Base-by-base conservation (phyloP, 257 asterid genomes). In the Ophiorrhiza pumila region DNA sequence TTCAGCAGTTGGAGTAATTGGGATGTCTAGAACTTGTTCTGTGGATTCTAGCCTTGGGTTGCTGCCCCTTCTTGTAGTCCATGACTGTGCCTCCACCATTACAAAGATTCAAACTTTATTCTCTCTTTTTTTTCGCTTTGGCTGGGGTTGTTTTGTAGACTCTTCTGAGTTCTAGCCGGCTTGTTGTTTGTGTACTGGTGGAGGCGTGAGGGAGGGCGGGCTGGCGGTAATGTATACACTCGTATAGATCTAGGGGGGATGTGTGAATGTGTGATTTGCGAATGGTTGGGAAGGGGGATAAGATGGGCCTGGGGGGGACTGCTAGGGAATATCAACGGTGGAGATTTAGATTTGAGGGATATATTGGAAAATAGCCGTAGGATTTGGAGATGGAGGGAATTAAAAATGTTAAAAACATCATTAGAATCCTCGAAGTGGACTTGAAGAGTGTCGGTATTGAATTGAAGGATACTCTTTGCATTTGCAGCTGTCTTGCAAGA, bases 71-170 rank as follows among this genome's bases (percentile, higher is more conserved):
- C 98, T 77, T 8, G 96, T 90, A 2, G 97, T 89, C 97, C 97
- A 94, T 53, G 99, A 91, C 76, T 94, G 99, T 35, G 89, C 87
- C 75, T 94, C 99, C 85, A 92, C 98, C 99, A 94, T 94, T 47
- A 61, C 82, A 70, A 49, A 52, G 29, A 0, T 15, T 27, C 18
- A 18, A 41, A 23, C 25, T 65, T 55, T 39, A 3, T 53, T 4
- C 2, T 27, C 68, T 35, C 68, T 41, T 64, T 23, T 63, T 7
- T 2, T 7, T 37, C 42, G 3, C 7, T 53, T 23, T 50, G 37
- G 22, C 27, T 23, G 59, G 43, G 46, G 41, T 71, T 6, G 11
- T 7, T 13, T 58, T 58, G n/a, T n/a, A n/a, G n/a, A n/a, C n/a
- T n/a, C n/a, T n/a, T n/a, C n/a, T n/a, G n/a, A n/a, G n/a, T n/a